phyloP scores from a whole-genome alignment of 495 filamentous ascomycete genomes.

The Chaetomidium leptoderma region DNA sequence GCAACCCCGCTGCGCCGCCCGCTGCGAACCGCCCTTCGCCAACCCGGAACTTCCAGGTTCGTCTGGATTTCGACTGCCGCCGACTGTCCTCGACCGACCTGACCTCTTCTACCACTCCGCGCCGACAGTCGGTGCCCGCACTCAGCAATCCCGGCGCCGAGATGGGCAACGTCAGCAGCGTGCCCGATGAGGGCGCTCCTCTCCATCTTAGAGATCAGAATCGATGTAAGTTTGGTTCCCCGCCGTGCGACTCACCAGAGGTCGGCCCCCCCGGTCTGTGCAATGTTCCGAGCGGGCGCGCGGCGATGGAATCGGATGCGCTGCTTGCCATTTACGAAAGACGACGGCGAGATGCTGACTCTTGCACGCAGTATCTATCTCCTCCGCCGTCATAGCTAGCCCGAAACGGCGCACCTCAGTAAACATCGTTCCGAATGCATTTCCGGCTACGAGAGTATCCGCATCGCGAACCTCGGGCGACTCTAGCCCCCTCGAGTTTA shows the following conservation, averaged over 20 bases:
- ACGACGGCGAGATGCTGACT: slow-evolving; percentile 3
- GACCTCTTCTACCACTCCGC: slow-evolving; percentile 2
- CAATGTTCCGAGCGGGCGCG: background rate
- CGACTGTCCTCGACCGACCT: background rate
- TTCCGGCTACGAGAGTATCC: slow-evolving; percentile 74
- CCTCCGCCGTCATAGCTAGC: slow-evolving; percentile 74
- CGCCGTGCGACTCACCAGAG: slow-evolving; percentile 2
- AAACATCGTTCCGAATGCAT: slow-evolving; percentile 80
- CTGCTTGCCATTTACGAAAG: background rate
- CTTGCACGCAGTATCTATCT: slow-evolving; percentile 64
- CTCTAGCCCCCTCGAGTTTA: slow-evolving; percentile 74
- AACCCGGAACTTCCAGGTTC: slow-evolving; percentile 18
- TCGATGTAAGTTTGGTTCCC: slow-evolving; percentile 57
- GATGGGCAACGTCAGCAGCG: slow-evolving; percentile 94
- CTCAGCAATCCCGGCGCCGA: slow-evolving; percentile 30
- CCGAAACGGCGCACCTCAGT: slow-evolving; percentile 67
- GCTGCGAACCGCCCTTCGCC: slow-evolving; percentile 13
- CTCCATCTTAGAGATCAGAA: slow-evolving; percentile 88
- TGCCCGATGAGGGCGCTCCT: slow-evolving; percentile 76
- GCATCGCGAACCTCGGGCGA: slow-evolving; percentile 74
- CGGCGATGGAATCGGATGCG: no score
- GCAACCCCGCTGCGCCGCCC: slow-evolving; percentile 22
- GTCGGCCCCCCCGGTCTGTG: background rate
- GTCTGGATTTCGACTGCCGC: slow-evolving; percentile 12
- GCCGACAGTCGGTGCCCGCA: slow-evolving; percentile 18